Evolutionary conservation across 2,329 filamentous ascomycete species (phyloP), one percentile per base, ranked within the genome.

Genomic region (Monosporascus cannonballus): DNA sequence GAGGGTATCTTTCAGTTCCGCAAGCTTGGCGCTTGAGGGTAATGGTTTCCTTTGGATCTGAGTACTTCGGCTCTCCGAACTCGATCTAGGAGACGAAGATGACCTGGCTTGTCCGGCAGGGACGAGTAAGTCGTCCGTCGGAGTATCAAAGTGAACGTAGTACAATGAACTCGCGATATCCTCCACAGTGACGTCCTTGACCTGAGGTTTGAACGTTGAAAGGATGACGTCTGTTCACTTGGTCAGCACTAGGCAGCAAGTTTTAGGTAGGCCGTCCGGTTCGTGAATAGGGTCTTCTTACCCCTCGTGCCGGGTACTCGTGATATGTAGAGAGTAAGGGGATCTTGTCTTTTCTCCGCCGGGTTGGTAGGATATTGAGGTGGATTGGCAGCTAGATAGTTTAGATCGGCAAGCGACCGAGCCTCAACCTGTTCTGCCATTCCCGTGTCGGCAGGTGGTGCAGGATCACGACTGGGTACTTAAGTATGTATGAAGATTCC

Each of bases 291-390:
- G 24, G 67, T 45, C 20, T 25, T 45, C 73, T 59, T 76, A 92
- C 90, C 90, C 85, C 85, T 84, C 57, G 89, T 96, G 22, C 93
- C 93, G 1, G 94, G 94, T 0, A 99, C 93, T 59, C 93, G 79
- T 37, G 93, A 90, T 59, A 99, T 95, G 71, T 99, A 99, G 41
- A 99, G 80, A 2, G 86, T 84, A 49, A 97, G 71, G 4, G 90
- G 84, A 48, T 90, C 83, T 57, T 86, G 81, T 57, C 76, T 81
- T 61, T 80, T 74, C 60, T 87, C 84, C 3, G 84, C 82, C 5
- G 89, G 87, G 65, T 89, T 89, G 63, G 87, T 81, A 48, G 90
- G 90, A 68, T 96, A 94, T 62, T 85, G 81, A 47, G 94, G 93
- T 42, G 93, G 94, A 64, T 96, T 90, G 49, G 87, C 81, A 57